A percentile compares a stretch with the other conserved stretches of the same genome.
These are phyloP conservation scores for Chamaecrista fasciculata DNA, from an alignment of 306 rosid species.

Conservation along the genomic window DNA sequence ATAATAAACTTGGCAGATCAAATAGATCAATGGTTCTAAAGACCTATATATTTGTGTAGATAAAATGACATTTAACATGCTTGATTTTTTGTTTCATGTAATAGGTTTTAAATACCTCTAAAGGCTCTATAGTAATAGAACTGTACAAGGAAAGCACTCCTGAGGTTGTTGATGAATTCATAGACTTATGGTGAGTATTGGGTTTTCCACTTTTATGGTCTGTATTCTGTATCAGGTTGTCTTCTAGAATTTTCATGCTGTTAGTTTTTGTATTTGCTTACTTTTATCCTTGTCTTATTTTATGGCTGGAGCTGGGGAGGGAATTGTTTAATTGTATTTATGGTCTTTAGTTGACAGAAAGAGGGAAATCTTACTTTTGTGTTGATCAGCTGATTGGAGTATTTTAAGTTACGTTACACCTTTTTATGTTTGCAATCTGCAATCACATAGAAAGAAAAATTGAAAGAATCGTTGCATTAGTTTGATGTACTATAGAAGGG, in stretches of 20 bases:
- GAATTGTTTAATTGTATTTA: constrained; percentile 13
- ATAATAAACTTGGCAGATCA: too few species aligned
- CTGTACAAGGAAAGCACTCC: constrained; percentile 88
- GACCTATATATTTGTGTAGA: too few species aligned
- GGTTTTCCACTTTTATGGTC: constrained; percentile 5
- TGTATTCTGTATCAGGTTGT: not conserved
- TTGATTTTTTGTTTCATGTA: not conserved
- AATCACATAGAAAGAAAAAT: too few species aligned
- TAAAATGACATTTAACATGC: constrained; percentile 2
- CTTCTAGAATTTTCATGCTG: constrained; percentile 16
- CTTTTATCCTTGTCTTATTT: not conserved
- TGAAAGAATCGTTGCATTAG: too few species aligned
- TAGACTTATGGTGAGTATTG: constrained; percentile 85
- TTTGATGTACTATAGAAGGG: too few species aligned
- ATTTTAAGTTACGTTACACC: constrained; percentile 1
- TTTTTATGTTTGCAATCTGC: not conserved
- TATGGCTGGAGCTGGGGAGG: constrained; percentile 14
- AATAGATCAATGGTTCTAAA: too few species aligned
- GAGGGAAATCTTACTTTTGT: too few species aligned
- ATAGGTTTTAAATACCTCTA: constrained; percentile 82
- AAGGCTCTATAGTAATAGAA: constrained; percentile 70
- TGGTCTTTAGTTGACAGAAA: not conserved
- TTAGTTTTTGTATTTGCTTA: constrained; percentile 3
- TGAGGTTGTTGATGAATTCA: constrained; percentile 95
- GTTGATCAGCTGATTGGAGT: not conserved